Evolutionary conservation across 352 stramenopile species (phyloP), one percentile per base, ranked within the genome.

Genomic region (Phytophthora idaei): DNA sequence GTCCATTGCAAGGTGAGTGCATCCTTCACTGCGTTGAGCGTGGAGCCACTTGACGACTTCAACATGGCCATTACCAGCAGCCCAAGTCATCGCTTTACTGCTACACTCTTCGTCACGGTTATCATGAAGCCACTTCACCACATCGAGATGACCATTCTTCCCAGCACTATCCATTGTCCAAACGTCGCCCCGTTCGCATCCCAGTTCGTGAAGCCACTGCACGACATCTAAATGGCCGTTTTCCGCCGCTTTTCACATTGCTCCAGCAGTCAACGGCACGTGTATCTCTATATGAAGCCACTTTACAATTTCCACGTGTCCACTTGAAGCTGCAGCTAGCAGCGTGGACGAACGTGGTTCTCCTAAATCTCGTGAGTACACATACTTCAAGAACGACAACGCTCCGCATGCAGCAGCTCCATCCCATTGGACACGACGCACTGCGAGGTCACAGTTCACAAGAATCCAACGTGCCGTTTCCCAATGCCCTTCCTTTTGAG

Each of bases 41-140:
- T 75, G 55, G 11, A 75, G 28, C 67, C 67, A 74, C 21, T 67
- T 56, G 1, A 71, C 67, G 29, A 74, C 47, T 25, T 61, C 50
- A 5, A 75, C 11, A 61, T 75, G 62, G 5, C 67, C 67, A 4
- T 56, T 14, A n/a, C 41, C 50, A 32, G 71, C 71, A 27, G 61
- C 53, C 39, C 51, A 69, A 41, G 54, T 41, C 67, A 78, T 76
- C 1, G 71, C 67, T 9, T 56, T 61, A 27, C 7, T 31, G 14
- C 32, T 73, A 36, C 71, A 76, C n/a, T 60, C 61, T 54, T 75
- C 61, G 11, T 64, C 31, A 2, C 60, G 66, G 44, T 63, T 32
- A 37, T 50, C 37, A 41, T 78, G 67, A 57, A 78, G 60, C 67
- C 59, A 69, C n/a, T 67, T 29, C 2, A 78, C 57, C 12, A 69